Percentiles rank a stretch among this genome's conserved stretches.
Conservation (phyloP, 2,329 filamentous ascomycete species). For the Botrytis aclada region DNA sequence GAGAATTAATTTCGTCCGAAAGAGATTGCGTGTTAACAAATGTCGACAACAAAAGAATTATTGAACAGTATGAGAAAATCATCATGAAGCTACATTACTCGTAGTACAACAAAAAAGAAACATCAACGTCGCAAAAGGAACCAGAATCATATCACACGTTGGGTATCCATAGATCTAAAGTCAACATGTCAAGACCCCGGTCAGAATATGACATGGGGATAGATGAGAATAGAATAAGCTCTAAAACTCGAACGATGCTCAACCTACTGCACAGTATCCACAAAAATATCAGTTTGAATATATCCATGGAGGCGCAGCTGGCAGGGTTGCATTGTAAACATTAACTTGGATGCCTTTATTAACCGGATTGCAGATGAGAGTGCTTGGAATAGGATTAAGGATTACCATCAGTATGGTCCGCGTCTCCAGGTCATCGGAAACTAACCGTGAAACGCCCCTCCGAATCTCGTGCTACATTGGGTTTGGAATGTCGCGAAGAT, state of each 20-base stretch:
- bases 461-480: neutral
- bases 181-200: neutral
- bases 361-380: neutral
- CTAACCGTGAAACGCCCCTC: constrained; percentile 1
- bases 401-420: constrained; percentile 12
- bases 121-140: constrained; percentile 4
- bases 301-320: neutral
- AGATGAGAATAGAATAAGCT: constrained; percentile 15
- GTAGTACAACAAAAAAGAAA: neutral
- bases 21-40: constrained; percentile 7
- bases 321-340: neutral
- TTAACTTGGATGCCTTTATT: neutral
- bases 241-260: neutral
- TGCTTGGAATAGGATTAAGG: neutral
- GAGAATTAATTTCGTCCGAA: constrained; percentile 10
- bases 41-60: neutral
- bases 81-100: constrained; percentile 10
- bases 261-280: neutral
- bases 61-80: constrained; percentile 4
- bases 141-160: neutral
- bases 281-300: neutral
- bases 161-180: neutral
- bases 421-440: constrained; percentile 4
- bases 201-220: constrained; percentile 1
- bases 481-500: neutral